Conservation (phyloP, 768 basidiomycete genomes). For the Boletus sp. region DNA sequence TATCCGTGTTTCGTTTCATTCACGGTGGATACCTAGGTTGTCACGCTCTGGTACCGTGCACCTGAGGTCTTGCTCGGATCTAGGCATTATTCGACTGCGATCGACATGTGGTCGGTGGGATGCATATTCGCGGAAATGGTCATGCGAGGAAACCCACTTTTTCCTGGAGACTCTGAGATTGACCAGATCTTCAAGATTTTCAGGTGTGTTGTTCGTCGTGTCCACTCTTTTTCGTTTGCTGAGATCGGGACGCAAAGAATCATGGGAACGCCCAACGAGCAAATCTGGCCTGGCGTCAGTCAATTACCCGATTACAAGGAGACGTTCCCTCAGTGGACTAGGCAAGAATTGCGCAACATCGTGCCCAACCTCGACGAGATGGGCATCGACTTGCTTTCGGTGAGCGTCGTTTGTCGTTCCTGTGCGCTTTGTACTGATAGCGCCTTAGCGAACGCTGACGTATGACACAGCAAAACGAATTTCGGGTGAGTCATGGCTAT, state of each 20-base stretch:
- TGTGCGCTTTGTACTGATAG: not conserved
- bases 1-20: constrained; percentile 6
- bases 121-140: constrained; percentile 99
- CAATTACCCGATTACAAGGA: constrained; percentile 92
- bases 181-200: constrained; percentile 99
- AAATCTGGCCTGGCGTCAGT: constrained; percentile 88
- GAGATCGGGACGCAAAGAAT: constrained; percentile 50
- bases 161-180: constrained; percentile 99
- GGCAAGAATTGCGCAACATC: constrained; percentile 63
- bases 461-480: constrained; percentile 93
- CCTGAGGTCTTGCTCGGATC: constrained; percentile 96
- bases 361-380: constrained; percentile 72
- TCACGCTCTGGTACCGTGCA: constrained; percentile 98
- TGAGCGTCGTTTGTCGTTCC: constrained; percentile 26
- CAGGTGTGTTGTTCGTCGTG: constrained; percentile 51
- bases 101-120: constrained; percentile 99
- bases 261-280: constrained; percentile 91
- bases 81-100: constrained; percentile 94
- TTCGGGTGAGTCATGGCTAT: constrained; percentile 58
- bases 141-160: constrained; percentile 85
- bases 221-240: not conserved
- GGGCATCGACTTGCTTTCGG: constrained; percentile 82
- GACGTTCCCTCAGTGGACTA: constrained; percentile 94
- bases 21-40: constrained; percentile 60
- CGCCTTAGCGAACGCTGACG: constrained; percentile 57